Evolutionary conservation across 2,329 filamentous ascomycete genomes (phyloP), one percentile per base, ranked within the genome.

Genomic region (Pseudogymnoascus sp.): DNA sequence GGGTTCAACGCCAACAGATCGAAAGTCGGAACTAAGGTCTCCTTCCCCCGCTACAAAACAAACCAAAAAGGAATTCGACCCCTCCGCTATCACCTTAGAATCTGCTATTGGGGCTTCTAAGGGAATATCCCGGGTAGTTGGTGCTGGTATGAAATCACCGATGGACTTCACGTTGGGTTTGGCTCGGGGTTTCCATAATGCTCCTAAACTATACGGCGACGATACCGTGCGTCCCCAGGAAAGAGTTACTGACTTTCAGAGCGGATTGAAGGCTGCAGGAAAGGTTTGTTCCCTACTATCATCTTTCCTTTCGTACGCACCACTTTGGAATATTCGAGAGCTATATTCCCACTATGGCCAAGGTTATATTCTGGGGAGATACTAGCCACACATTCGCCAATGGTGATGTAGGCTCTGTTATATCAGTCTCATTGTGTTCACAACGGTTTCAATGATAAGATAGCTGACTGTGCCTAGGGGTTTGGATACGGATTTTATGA

Each of bases 101-200:
- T 81, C 82, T 26, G 86, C 85, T 1, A 77, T 89, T 11, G 84
- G 84, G 56, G 86, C 60, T 26, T 61, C 41, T 11, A 61, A 61
- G n/a, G 41, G 60, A 10, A 53, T 61, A 43, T 61, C 37, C 10
- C 84, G 86, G n/a, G 88, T 95, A 59, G 84, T 93, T 4, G 82
- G 83, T 10, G 87, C 89, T n/a, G 85, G 89, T 4, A 80, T 93
- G 64, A 90, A 89, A 69, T 88, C 88, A 1, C 93, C 92, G 0
- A 88, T 95, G 81, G 91, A 96, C 72, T 89, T 96, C 66, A 90
- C 90, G 41, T 77, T 96, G 43, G 89, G 89, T 0, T 76, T 96
- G 38, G 89, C 92, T 0, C 89, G 89, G 73, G 93, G 93, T 0
- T 96, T 96, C 72, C 89, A 93, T 72, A 96, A 96, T 69, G 88